Percentiles rank a stretch among this genome's conserved stretches.
Conservation (phyloP, 2,329 filamentous ascomycete genomes). For the Diaporthe citriasiana region DNA sequence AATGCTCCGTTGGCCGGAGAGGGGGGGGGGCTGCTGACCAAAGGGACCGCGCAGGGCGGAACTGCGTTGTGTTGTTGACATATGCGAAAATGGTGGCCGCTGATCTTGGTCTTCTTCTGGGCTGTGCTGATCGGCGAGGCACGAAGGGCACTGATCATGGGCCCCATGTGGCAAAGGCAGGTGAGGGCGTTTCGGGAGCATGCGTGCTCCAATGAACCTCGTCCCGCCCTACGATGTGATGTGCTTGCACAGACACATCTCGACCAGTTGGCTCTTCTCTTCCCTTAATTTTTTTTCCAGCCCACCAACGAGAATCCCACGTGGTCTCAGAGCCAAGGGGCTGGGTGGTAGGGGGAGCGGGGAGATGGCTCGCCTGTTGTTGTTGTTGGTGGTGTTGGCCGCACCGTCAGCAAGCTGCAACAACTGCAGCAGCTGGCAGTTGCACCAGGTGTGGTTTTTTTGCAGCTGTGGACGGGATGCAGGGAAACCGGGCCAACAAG, state of each 20-base stretch:
- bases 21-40: background rate
- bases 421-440: background rate
- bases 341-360: background rate
- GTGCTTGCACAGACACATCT: conserved; percentile 28
- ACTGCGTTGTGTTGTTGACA: background rate
- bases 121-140: conserved; percentile 19
- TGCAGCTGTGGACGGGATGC: conserved; percentile 19
- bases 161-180: conserved; percentile 30
- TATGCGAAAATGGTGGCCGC: background rate
- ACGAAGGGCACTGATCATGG: conserved; percentile 4
- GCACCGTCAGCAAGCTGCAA: background rate
- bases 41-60: conserved; percentile 9
- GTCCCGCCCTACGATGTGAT: conserved; percentile 21
- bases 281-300: conserved; percentile 26
- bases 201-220: conserved; percentile 24
- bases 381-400: background rate
- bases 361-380: background rate
- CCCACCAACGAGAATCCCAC: conserved; percentile 28
- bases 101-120: conserved; percentile 15
- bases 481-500: conserved; percentile 5
- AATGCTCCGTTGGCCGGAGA: conserved; percentile 1
- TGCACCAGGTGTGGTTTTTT: background rate
- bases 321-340: conserved; percentile 17
- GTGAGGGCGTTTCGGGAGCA: conserved; percentile 28
- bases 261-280: conserved; percentile 21